Percentiles rank a stretch among this genome's conserved stretches.
Evolutionary conservation across 345 rosid genomes (phyloP).

Genomic region (Anacardium occidentale): DNA sequence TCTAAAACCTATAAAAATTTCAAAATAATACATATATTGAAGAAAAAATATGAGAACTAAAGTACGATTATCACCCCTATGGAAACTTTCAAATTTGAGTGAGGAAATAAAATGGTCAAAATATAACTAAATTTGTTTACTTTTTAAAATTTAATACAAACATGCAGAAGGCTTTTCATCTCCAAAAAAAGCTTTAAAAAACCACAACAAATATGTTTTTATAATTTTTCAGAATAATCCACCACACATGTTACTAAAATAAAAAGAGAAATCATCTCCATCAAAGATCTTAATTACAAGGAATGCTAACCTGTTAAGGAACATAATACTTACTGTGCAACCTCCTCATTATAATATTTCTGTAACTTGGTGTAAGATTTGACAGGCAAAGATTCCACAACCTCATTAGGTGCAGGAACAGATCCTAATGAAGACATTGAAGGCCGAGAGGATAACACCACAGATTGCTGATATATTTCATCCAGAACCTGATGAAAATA

Average conservation of each 20-base stretch:
- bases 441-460: conserved; percentile 82
- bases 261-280: not conserved
- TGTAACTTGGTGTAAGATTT: conserved; percentile 54
- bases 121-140: not conserved
- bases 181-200: not conserved
- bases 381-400: conserved; percentile 80
- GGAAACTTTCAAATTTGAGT: not conserved
- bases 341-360: conserved; percentile 65
- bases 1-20: too few relatives aligned
- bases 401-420: conserved; percentile 88
- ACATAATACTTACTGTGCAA: conserved; percentile 61
- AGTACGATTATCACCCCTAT: not conserved
- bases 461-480: conserved; percentile 98
- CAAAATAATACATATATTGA: not conserved
- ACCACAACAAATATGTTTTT: not conserved
- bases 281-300: not conserved
- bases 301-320: not conserved
- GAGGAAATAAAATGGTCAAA: not conserved
- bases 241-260: not conserved
- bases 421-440: conserved; percentile 90
- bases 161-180: not conserved
- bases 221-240: not conserved
- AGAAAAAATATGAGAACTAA: too few relatives aligned
- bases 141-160: too few relatives aligned
- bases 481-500: conserved; percentile 80